Evolutionary conservation across 2,329 filamentous ascomycete genomes (phyloP).

Genomic region (Epicoccum nigrum): DNA sequence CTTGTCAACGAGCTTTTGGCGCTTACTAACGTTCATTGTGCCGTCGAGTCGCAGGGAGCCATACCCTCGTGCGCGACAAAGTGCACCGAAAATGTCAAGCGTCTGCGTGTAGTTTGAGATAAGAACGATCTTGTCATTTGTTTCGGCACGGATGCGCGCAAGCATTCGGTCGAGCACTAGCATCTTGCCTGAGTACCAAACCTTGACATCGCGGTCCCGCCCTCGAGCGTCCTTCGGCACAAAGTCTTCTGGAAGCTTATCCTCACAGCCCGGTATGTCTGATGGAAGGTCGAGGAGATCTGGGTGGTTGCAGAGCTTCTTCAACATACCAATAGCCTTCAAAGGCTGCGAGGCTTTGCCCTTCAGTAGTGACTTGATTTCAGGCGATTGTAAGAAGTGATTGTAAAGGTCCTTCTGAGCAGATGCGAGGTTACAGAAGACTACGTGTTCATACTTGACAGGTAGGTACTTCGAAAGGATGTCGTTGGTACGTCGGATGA

Average conservation of each 20-base stretch:
- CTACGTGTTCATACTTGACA: constrained; percentile 98
- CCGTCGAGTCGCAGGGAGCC: constrained; percentile 90
- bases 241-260: constrained; percentile 82
- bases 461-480: constrained; percentile 97
- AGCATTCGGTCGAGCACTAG: constrained; percentile 98
- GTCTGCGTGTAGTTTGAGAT: constrained; percentile 99
- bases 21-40: constrained; percentile 97
- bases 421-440: constrained; percentile 92
- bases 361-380: constrained; percentile 87
- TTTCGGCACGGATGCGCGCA: constrained; percentile 90
- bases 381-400: constrained; percentile 93
- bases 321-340: constrained; percentile 94
- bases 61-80: constrained; percentile 85
- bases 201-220: constrained; percentile 87
- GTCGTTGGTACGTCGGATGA: constrained; percentile 96
- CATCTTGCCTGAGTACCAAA: constrained; percentile 99
- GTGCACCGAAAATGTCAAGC: constrained; percentile 87
- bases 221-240: constrained; percentile 86
- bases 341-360: constrained; percentile 95
- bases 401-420: constrained; percentile 96
- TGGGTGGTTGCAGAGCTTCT: constrained; percentile 98
- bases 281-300: constrained; percentile 83
- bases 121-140: constrained; percentile 98
- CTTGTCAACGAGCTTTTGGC: constrained; percentile 94
- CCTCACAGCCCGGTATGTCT: constrained; percentile 86